Percentiles rank a stretch among this genome's conserved stretches.
phyloP scores from a whole-genome alignment of 306 rosid species.

The Clitoria ternatea region DNA sequence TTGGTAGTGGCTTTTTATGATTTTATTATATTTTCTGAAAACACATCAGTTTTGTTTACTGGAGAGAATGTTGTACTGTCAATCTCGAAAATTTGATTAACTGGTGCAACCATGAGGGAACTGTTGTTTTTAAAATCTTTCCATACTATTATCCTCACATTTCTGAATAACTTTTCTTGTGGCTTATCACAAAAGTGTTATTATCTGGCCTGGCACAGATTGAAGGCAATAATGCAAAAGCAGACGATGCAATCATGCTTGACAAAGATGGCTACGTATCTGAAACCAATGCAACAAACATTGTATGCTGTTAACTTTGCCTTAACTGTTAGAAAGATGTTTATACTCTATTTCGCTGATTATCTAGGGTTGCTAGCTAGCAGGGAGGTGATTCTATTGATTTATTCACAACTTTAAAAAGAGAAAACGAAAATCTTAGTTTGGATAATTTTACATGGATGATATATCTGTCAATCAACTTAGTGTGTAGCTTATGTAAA shows the following conservation, averaged over 20 bases:
- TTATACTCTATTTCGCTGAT: background rate
- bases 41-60: background rate
- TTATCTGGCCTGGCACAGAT: constrained; percentile 17
- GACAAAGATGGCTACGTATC: constrained; percentile 60
- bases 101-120: background rate
- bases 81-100: background rate
- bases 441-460: background rate
- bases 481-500: constrained; percentile 6
- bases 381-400: background rate
- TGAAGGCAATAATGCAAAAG: constrained; percentile 23
- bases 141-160: background rate
- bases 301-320: constrained; percentile 46
- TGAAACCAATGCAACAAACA: constrained; percentile 84
- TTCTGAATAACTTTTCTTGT: background rate
- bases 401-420: background rate
- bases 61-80: background rate
- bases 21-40: background rate
- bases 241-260: constrained; percentile 24
- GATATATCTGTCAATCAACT: background rate
- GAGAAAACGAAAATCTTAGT: background rate
- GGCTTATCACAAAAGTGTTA: background rate
- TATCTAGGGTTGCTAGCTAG: constrained; percentile 1
- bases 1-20: background rate
- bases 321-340: constrained; percentile 6
- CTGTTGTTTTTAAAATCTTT: background rate